Percentiles rank a stretch among this genome's conserved stretches.
These are phyloP conservation scores for Zopfia rhizophila DNA, from an alignment of 2,329 filamentous ascomycete genomes.

Conservation along the genomic window DNA sequence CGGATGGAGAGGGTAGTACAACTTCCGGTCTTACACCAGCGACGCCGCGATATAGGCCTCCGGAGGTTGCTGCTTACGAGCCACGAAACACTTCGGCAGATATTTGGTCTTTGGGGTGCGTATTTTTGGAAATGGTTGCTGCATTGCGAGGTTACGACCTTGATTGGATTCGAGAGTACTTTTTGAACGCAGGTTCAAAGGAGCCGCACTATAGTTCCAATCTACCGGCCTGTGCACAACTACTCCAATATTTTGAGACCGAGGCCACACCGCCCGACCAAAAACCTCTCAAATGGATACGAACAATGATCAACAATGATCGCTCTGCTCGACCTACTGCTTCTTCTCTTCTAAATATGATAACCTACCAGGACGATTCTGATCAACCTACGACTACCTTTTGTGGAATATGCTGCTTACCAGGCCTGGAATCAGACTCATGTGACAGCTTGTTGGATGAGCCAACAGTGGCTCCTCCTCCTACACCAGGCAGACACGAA, in stretches of 20 bases:
- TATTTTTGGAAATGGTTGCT: constrained; percentile 30
- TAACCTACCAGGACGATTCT: neutral
- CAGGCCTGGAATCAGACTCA: constrained; percentile 9
- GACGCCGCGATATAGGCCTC: constrained; percentile 23
- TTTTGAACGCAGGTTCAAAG: neutral
- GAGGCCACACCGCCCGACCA: neutral
- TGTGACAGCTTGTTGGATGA: constrained; percentile 11
- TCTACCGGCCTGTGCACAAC: constrained; percentile 5
- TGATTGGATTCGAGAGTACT: constrained; percentile 9
- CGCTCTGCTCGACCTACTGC: constrained; percentile 16
- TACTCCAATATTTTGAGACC: no score
- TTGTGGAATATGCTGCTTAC: constrained; percentile 25
- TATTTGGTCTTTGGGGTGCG: constrained; percentile 30
- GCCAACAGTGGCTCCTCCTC: no score
- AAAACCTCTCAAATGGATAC: constrained; percentile 7
- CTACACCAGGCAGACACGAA: no score
- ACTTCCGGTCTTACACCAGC: constrained; percentile 14
- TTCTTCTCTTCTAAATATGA: constrained; percentile 8
- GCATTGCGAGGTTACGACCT: constrained; percentile 15
- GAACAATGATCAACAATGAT: constrained; percentile 15
- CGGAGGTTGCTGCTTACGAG: constrained; percentile 24
- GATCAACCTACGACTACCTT: constrained; percentile 8
- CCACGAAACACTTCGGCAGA: constrained; percentile 23
- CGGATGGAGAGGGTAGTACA: constrained; percentile 18
- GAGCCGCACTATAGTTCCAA: constrained; percentile 14